Percentiles rank a stretch among this genome's conserved stretches.
Conservation (phyloP, 495 filamentous ascomycete species). For the Aspergillus sparsus region DNA sequence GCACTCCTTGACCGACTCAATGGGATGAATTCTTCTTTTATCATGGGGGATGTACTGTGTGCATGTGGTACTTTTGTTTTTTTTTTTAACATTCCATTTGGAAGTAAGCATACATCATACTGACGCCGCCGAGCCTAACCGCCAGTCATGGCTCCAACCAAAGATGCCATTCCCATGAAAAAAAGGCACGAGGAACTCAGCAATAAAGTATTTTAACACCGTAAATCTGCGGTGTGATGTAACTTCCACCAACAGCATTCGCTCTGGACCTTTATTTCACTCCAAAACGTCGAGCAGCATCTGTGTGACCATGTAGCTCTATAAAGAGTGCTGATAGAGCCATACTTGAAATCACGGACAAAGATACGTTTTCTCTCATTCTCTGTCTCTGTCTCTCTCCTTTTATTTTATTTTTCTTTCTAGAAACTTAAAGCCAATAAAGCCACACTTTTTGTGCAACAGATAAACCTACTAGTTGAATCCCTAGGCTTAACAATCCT, state of each 20-base stretch:
- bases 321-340: constrained; percentile 11
- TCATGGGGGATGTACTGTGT: too few relatives aligned
- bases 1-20: neutral
- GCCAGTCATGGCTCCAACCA: neutral
- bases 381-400: too few relatives aligned
- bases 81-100: neutral
- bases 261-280: neutral
- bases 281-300: neutral
- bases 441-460: neutral
- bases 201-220: neutral
- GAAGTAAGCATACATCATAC: constrained; percentile 1
- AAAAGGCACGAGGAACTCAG: neutral
- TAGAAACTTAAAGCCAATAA: neutral
- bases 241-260: constrained; percentile 1
- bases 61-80: too few relatives aligned
- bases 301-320: constrained; percentile 12
- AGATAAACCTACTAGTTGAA: neutral
- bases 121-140: neutral
- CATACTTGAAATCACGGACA: neutral
- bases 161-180: constrained; percentile 4
- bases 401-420: neutral
- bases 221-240: constrained; percentile 18
- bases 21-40: neutral
- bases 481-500: neutral
- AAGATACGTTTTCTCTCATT: neutral